Evolutionary conservation across 2,329 filamentous ascomycete genomes (phyloP), one percentile per base, ranked within the genome.

Genomic region (Trichophyton schoenleinii): DNA sequence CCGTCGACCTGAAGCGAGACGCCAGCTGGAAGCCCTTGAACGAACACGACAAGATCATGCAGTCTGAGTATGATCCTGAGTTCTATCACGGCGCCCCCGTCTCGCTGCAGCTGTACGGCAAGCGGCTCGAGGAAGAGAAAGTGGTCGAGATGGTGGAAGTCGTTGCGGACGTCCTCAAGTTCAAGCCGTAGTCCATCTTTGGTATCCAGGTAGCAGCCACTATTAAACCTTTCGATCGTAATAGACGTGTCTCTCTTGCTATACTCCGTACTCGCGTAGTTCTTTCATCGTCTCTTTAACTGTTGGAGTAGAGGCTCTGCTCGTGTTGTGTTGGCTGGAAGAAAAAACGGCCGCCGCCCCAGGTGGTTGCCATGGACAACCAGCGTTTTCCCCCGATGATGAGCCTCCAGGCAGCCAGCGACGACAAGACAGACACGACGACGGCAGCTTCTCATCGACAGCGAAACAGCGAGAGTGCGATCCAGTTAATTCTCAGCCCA

Each of bases 131-230:
- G 62, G 69, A 71, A 52, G 69, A 69, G 64, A 70, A 71, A 52
- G 68, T 70, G 5, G 53, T 76, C 48, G 73, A 75, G 59, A 71
- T 75, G 70, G 69, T 70, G 13, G 70, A 70, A 20, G 67, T 74
- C 20, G 69, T 76, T 60, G 66, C 68, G 8, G 67, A 73, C 53
- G 68, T 63, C 46, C 48, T 65, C 25, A 62, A 61, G 25, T 63
- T 63, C 57, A 55, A 61, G 38, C 28, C 34, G 8, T n/a, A 7
- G 44, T 20, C 22, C 44, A 25, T 48, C 6, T 22, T 13, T 48
- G 20, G 20, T 7, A 20, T 31, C 8, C 13, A 22, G 44, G 9
- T 48, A 48, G 44, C 20, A 38, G 34, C 34, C 34, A 13, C 13
- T 38, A 31, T 38, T 38, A 8, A 31, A 7, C 28, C 28, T 6